Conservation (phyloP, 192 early-diverging fungal species). For the Gonapodya sp. region DNA sequence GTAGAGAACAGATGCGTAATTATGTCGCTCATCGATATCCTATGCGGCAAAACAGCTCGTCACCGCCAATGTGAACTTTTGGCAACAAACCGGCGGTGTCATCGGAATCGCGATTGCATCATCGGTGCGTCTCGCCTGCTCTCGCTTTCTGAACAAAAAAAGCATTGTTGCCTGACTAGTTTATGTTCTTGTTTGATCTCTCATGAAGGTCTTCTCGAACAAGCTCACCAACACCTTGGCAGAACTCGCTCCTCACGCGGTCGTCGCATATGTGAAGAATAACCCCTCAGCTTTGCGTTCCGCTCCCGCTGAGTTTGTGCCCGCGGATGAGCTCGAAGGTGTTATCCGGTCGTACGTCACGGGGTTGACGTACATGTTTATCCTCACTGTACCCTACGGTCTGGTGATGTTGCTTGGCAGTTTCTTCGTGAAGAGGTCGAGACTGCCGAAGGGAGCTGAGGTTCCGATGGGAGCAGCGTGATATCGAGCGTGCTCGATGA, state of each 20-base stretch:
- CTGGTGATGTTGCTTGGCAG: neutral
- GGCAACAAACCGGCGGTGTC: neutral
- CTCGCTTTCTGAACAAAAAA: too few species aligned
- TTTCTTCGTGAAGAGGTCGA: neutral
- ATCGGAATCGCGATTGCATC: neutral
- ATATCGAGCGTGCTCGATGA: too few species aligned
- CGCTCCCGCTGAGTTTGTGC: neutral
- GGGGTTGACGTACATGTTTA: neutral
- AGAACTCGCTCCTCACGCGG: neutral
- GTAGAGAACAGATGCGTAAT: neutral
- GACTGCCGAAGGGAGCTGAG: neutral
- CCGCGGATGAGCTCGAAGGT: neutral
- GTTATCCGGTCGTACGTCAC: neutral
- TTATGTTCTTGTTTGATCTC: neutral
- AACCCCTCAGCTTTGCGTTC: neutral
- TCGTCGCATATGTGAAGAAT: neutral
- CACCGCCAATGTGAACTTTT: conserved; percentile 5
- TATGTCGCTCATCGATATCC: neutral
- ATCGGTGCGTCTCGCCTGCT: neutral
- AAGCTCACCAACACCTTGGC: neutral
- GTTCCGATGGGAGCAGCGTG: neutral
- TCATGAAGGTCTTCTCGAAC: neutral
- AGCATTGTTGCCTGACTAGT: neutral
- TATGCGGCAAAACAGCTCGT: neutral
- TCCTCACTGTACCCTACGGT: neutral